Conservation (phyloP, 2,329 filamentous ascomycete genomes). For the Penicillium expansum region DNA sequence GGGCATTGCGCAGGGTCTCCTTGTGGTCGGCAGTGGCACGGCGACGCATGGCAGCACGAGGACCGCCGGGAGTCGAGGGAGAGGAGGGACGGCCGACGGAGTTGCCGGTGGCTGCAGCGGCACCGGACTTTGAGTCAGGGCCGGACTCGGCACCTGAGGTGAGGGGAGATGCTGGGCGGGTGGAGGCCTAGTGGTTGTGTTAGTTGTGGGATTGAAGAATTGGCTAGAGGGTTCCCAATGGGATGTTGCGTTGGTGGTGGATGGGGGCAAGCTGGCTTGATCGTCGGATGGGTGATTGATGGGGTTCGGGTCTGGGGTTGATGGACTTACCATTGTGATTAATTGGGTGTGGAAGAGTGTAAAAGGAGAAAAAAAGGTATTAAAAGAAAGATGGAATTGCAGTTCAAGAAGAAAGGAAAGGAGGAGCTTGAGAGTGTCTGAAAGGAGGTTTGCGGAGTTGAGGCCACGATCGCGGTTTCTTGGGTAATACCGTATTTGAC, state of each 20-base stretch:
- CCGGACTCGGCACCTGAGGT: slow-evolving; percentile 47
- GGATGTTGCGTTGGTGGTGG: slow-evolving; percentile 3
- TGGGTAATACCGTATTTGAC: slow-evolving; percentile 20
- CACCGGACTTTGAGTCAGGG: slow-evolving; percentile 43
- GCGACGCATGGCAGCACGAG: slow-evolving; percentile 90
- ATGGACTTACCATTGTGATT: slow-evolving; percentile 25
- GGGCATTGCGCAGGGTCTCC: slow-evolving; percentile 91
- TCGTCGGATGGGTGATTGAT: background rate
- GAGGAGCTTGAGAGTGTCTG: slow-evolving; percentile 11
- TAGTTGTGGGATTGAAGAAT: slow-evolving; percentile 1
- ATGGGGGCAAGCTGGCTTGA: slow-evolving; percentile 7
- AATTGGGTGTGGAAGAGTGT: slow-evolving; percentile 9
- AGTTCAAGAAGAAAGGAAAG: slow-evolving; percentile 9
- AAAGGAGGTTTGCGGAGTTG: slow-evolving; percentile 26
- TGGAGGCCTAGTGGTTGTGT: slow-evolving; percentile 33
- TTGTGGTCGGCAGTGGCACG: slow-evolving; percentile 96
- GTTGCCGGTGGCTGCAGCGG: slow-evolving; percentile 61
- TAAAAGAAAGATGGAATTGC: slow-evolving; percentile 5
- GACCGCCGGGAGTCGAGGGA: slow-evolving; percentile 85
- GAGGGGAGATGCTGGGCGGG: slow-evolving; percentile 44
- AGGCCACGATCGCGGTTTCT: slow-evolving; percentile 31
- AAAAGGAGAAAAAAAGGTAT: background rate
- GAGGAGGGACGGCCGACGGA: slow-evolving; percentile 76
- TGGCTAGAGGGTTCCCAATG: slow-evolving; percentile 3
- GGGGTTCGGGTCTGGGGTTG: background rate